Evolutionary conservation across 176 grass and related monocot genomes (phyloP), one percentile per base, ranked within the genome.

Genomic region (Phoenix dactylifera): DNA sequence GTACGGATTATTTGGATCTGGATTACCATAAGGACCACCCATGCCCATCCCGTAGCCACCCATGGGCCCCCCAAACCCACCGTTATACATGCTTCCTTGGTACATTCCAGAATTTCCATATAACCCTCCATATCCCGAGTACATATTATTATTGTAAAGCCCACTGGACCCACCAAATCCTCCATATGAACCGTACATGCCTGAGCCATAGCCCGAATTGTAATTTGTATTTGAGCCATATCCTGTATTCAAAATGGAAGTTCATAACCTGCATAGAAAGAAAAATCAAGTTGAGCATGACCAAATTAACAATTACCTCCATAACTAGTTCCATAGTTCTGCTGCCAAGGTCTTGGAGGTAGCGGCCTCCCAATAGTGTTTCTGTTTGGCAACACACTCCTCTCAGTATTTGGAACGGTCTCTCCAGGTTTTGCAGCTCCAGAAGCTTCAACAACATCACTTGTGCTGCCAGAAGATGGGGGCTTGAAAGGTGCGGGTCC

Each of bases 351-450:
- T 18, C 94, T 83, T 55, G 78, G 73, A 1, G 85, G 87, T 55
- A 96, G 66, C 25, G 84, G 50, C 57, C 88, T 89, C 0, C 80
- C 62, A 5, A 89, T 20, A 35, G 73, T 48, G 72, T 60, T 83
- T 56, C 71, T 24, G 24, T 71, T 78, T 50, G 66, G 16, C 15
- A 85, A 15, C 1, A 19, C 59, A 15, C 74, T 89, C 58, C 60
- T 60, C 23, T 85, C 85, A 3, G 67, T 22, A 1, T 75, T 64
- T 16, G 79, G n/a, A 28, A 98, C 58, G 6, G 74, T 74, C 67
- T 98, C 94, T 18, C 94, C 88, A 3, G 88, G 85, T 60, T 83
- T 98, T n/a, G 88, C 88, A 15, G 54, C 86, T 18, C 94, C 94
- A 57, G 94, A 98, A 71, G 94, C 66, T 79, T 98, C 94, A 0